These are phyloP conservation scores for Amaranthus tricolor DNA, from an alignment of 179 eudicot species.

Conservation along the genomic window DNA sequence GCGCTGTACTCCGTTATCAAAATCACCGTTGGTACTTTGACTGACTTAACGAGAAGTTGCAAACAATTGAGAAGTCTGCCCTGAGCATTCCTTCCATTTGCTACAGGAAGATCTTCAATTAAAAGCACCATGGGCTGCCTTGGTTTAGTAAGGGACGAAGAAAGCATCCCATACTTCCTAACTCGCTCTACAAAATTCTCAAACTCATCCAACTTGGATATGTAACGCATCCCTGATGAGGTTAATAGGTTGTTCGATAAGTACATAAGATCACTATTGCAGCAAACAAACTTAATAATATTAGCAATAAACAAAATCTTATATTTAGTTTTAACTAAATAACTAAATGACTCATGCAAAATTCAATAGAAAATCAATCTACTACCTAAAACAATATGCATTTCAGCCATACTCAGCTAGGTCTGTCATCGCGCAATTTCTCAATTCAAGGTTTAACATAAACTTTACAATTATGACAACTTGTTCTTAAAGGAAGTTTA, in stretches of 20 bases:
- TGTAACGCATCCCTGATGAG: constrained; percentile 67
- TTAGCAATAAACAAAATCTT: background rate
- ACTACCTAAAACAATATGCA: background rate
- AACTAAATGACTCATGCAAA: background rate
- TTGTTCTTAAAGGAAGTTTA: background rate
- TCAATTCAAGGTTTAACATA: background rate
- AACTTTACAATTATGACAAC: constrained; percentile 1
- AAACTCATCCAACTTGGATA: constrained; percentile 92
- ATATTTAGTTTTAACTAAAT: background rate
- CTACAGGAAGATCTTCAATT: constrained; percentile 91
- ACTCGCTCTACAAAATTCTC: constrained; percentile 80
- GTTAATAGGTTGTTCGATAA: constrained; percentile 3
- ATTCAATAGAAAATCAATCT: constrained; percentile 1
- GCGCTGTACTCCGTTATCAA: constrained; percentile 68
- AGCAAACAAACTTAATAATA: background rate
- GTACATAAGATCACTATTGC: background rate
- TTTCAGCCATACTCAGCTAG: constrained; percentile 9
- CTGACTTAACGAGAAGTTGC: constrained; percentile 77
- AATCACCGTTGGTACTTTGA: constrained; percentile 74
- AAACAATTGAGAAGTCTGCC: constrained; percentile 64
- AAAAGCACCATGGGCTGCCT: constrained; percentile 49
- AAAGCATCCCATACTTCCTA: constrained; percentile 73
- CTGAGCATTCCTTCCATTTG: constrained; percentile 62
- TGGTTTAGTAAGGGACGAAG: constrained; percentile 39
- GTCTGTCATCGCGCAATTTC: background rate